Conservation (phyloP, 2,329 filamentous ascomycete genomes). For the Ceratocystis papillata region DNA sequence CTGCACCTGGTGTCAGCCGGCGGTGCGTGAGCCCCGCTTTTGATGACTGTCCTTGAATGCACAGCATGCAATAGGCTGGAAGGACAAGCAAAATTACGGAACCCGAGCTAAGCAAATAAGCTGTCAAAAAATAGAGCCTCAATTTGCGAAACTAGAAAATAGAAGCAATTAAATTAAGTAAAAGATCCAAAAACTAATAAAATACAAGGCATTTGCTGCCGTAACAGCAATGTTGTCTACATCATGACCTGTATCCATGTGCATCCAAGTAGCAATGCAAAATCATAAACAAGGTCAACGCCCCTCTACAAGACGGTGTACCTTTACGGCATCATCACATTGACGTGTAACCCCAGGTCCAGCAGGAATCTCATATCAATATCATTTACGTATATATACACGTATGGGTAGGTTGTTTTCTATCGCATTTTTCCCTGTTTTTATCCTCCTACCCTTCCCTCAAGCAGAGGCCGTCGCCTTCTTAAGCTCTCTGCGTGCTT, state of each 20-base stretch:
- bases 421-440: conserved; percentile 24
- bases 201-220: not conserved
- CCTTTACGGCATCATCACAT: not conserved
- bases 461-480: conserved; percentile 18
- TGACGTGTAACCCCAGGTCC: not conserved
- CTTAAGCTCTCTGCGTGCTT: conserved; percentile 50
- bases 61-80: conserved; percentile 23
- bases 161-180: not conserved
- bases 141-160: not conserved
- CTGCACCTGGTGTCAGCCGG: conserved; percentile 12
- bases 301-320: not conserved
- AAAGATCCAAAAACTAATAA: not conserved
- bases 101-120: too few relatives aligned
- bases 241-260: too few relatives aligned
- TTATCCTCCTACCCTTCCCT: not conserved
- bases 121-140: not conserved
- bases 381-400: not conserved
- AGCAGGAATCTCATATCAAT: not conserved
- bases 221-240: too few relatives aligned
- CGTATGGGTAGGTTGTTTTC: not conserved
- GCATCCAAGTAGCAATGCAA: too few relatives aligned
- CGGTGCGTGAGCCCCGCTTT: not conserved
- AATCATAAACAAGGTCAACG: too few relatives aligned
- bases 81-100: not conserved
- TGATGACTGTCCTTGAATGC: conserved; percentile 24